Base-by-base conservation (phyloP, 2,329 filamentous ascomycete species). In the Paraphoma sp. region DNA sequence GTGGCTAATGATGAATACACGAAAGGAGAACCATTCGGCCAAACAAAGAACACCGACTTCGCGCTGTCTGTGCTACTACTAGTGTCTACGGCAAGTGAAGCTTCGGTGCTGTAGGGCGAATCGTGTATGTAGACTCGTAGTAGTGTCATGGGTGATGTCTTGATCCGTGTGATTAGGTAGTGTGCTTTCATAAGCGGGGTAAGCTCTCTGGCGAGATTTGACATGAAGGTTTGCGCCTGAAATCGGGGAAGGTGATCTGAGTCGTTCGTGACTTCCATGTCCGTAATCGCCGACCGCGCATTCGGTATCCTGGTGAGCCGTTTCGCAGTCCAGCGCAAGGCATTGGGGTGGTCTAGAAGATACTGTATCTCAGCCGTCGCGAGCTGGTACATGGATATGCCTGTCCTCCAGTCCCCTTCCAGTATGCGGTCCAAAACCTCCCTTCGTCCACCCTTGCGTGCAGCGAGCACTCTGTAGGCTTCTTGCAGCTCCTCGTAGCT, bases 121-220 rank as follows among this genome's bases (percentile, higher is more conserved):
- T 95, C 89, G 60, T 92, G 80, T 56, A 93, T 86, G 68, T 92
- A 90, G 45, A 96, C 87, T 48, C 92, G 87, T n/a, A 96, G 79
- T 28, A 95, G 81, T 1, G 91, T 83, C 4, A 95, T 79, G 0
- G 90, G 86, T n/a, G 90, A 80, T 1, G 83, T 81, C 51, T 84
- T 82, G 51, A 90, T 89, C n/a, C 89, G 86, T 63, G 90, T 87
- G 57, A 95, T 86, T 65, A 91, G 89, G 74, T 92, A 95, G 76
- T 96, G 91, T 5, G 90, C 90, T 75, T 95, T 96, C 65, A 93
- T 86, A 56, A 95, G 84, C 1, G 92, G 90, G 1, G 91, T 82
- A 16, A 93, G 84, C 69, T 93, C 88, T 41, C 82, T 81, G 64
- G 93, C 89, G 2, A 97, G 84, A 63, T 89, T 89, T 62, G 86